Evolutionary conservation across 2,329 filamentous ascomycete species (phyloP), one percentile per base, ranked within the genome.

Genomic region (Xylaria sp.): DNA sequence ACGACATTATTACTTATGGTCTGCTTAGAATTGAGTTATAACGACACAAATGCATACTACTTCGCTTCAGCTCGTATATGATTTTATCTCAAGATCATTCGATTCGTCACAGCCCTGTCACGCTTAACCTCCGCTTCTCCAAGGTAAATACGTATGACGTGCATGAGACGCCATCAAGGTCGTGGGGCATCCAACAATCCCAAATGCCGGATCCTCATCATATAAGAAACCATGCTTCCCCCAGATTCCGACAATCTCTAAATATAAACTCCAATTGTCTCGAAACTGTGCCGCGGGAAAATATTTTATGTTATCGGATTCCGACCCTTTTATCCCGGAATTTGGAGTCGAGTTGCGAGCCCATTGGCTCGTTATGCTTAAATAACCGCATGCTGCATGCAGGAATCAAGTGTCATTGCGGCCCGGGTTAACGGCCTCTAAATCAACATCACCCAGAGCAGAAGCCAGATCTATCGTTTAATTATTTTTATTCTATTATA

Each of bases 131-230:
- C 51, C 33, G 17, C 51, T 53, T 44, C 59, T 51, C 13, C 17
- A 62, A 57, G 33, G 7, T 17, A 11, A 46, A 6, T 23, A 40
- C 6, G 7, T 13, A 56, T 59, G 56, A 42, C 56, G 48, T 64
- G 40, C 20, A 59, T 57, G 42, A 65, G 2, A 42, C 33, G 44
- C 68, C 68, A 70, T 65, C 65, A 63, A 70, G 58, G 65, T 63
- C 68, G 61, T 65, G 61, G 57, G 65, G 42, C 38, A n/a, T 46
- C 28, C 54, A 53, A 31, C 23, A 44, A 46, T 26, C 38, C 38
- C n/a, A 28, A 57, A 44, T 42, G 6, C 36, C 28, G n/a, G 38
- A 28, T 46, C 40, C 13, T 61, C 63, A 42, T 61, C 63, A 42
- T 63, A 53, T 63, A 51, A 57, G 33, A 56, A 40, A 28, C 20